These are phyloP conservation scores for Aspergillus jensenii DNA, from an alignment of 2,329 filamentous ascomycete species.

Conservation along the genomic window DNA sequence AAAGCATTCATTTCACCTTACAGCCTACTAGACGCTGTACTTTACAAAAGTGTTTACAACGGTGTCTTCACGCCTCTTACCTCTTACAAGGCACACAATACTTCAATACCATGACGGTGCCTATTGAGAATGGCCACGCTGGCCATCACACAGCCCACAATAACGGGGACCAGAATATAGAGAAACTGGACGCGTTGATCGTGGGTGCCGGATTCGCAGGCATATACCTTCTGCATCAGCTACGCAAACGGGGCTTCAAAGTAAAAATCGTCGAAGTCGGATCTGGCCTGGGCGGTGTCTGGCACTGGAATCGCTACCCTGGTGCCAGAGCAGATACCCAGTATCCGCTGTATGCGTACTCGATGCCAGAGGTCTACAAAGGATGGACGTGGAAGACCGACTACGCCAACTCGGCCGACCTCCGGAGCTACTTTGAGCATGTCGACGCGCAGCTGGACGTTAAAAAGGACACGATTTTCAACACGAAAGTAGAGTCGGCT, in stretches of 20 bases:
- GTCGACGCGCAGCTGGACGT: conserved; percentile 46
- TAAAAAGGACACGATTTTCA: conserved; percentile 47
- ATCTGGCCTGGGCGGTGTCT: not conserved
- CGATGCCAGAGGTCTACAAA: conserved; percentile 47
- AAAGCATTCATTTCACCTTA: too few species aligned
- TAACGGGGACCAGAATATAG: too few species aligned
- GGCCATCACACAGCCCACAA: too few species aligned
- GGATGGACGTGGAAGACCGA: conserved; percentile 44
- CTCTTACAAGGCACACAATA: too few species aligned
- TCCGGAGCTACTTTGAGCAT: conserved; percentile 49
- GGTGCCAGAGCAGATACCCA: conserved; percentile 10
- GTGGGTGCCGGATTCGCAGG: conserved; percentile 15
- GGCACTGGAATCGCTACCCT: conserved; percentile 12
- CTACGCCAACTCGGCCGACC: conserved; percentile 33
- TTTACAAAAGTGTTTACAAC: too few species aligned
- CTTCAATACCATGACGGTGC: too few species aligned
- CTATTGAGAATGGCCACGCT: too few species aligned
- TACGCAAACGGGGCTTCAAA: conserved; percentile 3
- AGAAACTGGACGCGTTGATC: conserved; percentile 2
- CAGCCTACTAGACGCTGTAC: too few species aligned
- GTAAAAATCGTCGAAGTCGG: conserved; percentile 8
- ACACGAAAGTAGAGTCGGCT: conserved; percentile 42
- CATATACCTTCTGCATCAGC: conserved; percentile 3
- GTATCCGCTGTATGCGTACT: conserved; percentile 4
- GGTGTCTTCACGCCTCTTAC: too few species aligned